These are phyloP conservation scores for Lachancea waltii DNA, from an alignment of 805 yeast species.

Conservation along the genomic window DNA sequence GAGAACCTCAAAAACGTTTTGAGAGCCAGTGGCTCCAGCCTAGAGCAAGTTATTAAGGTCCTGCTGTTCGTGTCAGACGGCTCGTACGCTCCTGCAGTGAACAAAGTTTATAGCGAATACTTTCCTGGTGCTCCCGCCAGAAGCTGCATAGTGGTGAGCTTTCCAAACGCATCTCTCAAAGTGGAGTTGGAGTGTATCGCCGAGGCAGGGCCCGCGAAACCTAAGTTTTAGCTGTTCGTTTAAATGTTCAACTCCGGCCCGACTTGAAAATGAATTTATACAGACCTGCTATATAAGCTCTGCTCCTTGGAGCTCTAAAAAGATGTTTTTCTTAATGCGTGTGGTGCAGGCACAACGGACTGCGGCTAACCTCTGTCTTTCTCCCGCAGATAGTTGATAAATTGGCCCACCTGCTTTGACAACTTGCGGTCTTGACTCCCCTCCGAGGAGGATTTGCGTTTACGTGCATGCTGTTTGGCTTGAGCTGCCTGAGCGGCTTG, in stretches of 20 bases:
- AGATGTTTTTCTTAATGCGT: not conserved
- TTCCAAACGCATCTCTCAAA: slow-evolving; percentile 44
- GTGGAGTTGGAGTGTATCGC: slow-evolving; percentile 50
- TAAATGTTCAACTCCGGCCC: not conserved
- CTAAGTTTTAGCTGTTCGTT: slow-evolving; percentile 12
- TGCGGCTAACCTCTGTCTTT: slow-evolving; percentile 6
- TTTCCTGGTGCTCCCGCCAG: slow-evolving; percentile 48
- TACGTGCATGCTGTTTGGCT: not conserved
- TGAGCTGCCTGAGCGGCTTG: not conserved
- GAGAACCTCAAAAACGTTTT: slow-evolving; percentile 38
- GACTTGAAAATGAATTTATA: slow-evolving; percentile 2
- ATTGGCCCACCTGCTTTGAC: slow-evolving; percentile 8
- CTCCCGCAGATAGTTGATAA: slow-evolving; percentile 8
- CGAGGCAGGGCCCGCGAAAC: slow-evolving; percentile 7
- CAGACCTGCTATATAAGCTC: slow-evolving; percentile 8
- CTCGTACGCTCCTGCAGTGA: slow-evolving; percentile 38
- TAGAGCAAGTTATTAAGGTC: slow-evolving; percentile 44
- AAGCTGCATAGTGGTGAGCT: slow-evolving; percentile 45
- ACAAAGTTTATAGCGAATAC: slow-evolving; percentile 41
- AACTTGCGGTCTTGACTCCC: slow-evolving; percentile 5
- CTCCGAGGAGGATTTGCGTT: slow-evolving; percentile 1
- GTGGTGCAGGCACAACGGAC: too few relatives aligned
- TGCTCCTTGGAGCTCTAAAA: not conserved
- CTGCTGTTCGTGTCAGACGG: slow-evolving; percentile 42
- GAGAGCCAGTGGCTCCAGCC: slow-evolving; percentile 39